Evolutionary conservation across 2,329 filamentous ascomycete genomes (phyloP), one percentile per base, ranked within the genome.

Genomic region (Chaetomium sp.): DNA sequence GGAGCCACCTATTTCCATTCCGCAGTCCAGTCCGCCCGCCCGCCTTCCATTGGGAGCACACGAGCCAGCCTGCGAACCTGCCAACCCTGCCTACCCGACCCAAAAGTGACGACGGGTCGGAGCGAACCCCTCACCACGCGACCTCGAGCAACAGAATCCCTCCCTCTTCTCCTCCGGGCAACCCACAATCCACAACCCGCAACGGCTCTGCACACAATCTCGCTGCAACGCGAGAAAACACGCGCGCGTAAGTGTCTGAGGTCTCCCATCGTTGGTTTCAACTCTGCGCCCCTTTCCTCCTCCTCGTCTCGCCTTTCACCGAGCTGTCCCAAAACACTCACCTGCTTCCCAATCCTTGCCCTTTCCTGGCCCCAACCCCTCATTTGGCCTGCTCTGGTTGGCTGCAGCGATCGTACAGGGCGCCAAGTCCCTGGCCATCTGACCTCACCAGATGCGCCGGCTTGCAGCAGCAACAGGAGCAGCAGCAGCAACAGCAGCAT

Each of bases 401-500:
- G 63, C 62, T 61, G 59, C 54, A 40, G 56, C 46, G 40, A 57
- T 60, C 56, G 60, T 56, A 62, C 60, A 56, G 56, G 54, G 58
- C 61, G 59, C 62, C 60, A 64, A 61, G 59, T 57, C 59, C 35
- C 56, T 56, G 63, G 59, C 62, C 63, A 65, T 64, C 62, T 65
- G 63, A 65, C 62, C 62, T 65, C 62, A 63, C 61, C 59, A 60
- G 59, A 59, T 57, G 59, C 58, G 61, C 57, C 49, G 56, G 59
- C 50, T 14, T 54, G 52, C 53, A 56, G 47, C 11, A 42, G 40
- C 40, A 9, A 42, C 40, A 8, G 14, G 11, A 8, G 14, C 40
- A 42, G 10, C 40, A 42, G 5, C 40, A 42, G 5, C 40, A 42
- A 8, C n/a, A 44, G n/a, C 42, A 44, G 6, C 42, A 32, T 6